Conservation (phyloP, 345 rosid species). For the Sonneratia alba region DNA sequence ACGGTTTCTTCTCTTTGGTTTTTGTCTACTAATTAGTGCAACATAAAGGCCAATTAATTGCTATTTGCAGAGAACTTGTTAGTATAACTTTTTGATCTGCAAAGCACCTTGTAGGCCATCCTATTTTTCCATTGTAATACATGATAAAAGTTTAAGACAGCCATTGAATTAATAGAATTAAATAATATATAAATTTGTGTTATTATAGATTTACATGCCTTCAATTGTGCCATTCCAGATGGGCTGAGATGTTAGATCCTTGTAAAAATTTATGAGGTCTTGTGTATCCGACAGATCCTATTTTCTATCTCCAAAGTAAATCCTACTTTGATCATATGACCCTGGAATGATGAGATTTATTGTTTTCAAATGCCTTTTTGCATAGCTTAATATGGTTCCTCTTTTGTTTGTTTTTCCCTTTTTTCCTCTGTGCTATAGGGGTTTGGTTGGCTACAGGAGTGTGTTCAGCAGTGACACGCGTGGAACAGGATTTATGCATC, state of each 20-base stretch:
- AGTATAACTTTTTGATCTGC: neutral
- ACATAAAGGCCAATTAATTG: neutral
- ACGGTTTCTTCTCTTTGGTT: neutral
- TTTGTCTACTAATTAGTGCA: neutral
- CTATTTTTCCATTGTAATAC: neutral
- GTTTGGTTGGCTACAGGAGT: slow-evolving; percentile 96
- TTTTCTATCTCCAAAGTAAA: neutral
- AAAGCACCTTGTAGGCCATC: neutral
- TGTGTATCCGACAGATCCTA: neutral
- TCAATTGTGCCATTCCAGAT: neutral
- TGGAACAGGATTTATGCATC: slow-evolving; percentile 98
- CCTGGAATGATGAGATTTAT: neutral
- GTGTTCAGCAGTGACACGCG: slow-evolving; percentile 97
- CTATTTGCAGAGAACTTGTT: neutral
- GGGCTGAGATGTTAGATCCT: neutral
- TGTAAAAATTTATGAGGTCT: neutral
- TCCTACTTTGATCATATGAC: neutral
- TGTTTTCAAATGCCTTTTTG: neutral
- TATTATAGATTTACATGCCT: neutral
- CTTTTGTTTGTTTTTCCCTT: neutral
- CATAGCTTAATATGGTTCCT: neutral
- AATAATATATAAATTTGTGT: neutral
- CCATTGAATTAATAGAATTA: neutral
- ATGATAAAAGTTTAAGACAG: too few species aligned
- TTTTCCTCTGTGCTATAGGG: slow-evolving; percentile 35